phyloP scores from a whole-genome alignment of 2,329 filamentous ascomycete genomes.

The Fusarium sp. region DNA sequence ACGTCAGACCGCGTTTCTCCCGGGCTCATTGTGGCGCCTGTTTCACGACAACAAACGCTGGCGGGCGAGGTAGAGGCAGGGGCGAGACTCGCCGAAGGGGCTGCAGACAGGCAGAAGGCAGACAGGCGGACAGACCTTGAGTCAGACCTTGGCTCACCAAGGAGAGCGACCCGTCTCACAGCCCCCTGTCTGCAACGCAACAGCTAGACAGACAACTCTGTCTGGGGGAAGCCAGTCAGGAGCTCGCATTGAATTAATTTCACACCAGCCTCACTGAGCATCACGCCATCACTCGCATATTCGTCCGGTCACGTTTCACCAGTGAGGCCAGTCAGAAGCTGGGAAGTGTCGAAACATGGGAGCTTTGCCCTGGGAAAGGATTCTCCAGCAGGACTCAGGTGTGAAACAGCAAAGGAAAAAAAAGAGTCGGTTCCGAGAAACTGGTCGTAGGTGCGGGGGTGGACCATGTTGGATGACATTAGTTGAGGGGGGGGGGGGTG shows the following conservation, averaged over 20 bases:
- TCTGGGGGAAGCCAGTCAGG: conserved; percentile 4
- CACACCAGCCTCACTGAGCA: conserved; percentile 30
- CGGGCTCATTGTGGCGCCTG: conserved; percentile 16
- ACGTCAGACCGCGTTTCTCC: conserved; percentile 18
- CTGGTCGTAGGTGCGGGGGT: conserved; percentile 44
- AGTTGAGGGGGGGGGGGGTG: conserved; percentile 12
- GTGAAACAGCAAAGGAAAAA: conserved; percentile 24
- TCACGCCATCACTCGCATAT: conserved; percentile 45
- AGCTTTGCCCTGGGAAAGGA: conserved; percentile 14
- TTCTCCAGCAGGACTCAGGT: conserved; percentile 3
- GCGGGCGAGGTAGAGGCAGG: not conserved
- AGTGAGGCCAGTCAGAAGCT: conserved; percentile 23
- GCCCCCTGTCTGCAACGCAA: not conserved
- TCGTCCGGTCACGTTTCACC: conserved; percentile 42
- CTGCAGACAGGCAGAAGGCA: not conserved
- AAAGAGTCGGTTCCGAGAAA: conserved; percentile 38
- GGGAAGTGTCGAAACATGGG: conserved; percentile 21
- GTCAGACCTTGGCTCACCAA: conserved; percentile 3
- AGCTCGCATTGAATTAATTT: conserved; percentile 41
- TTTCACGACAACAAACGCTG: conserved; percentile 29
- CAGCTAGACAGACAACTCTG: not conserved
- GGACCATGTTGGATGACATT: conserved; percentile 43
- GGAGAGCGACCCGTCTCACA: not conserved
- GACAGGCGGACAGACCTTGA: not conserved
- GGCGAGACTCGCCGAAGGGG: not conserved